Conservation (phyloP, 2,329 filamentous ascomycete species). For the Fusarium incarnatum region DNA sequence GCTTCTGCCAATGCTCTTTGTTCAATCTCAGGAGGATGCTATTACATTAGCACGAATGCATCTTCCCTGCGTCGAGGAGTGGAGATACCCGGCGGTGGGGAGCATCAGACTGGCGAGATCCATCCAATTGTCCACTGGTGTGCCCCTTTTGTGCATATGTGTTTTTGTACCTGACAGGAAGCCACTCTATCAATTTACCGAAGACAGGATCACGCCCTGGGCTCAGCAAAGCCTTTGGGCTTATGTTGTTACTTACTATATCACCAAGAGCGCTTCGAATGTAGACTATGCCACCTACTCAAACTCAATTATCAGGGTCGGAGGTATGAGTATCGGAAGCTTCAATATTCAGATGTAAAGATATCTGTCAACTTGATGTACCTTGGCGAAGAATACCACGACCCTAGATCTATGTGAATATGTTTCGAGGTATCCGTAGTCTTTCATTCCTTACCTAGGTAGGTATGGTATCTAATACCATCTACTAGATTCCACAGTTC, state of each 20-base stretch:
- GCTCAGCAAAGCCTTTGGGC: background rate
- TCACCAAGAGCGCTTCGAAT: background rate
- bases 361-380: background rate
- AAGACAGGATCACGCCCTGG: background rate
- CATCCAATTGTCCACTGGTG: conserved; percentile 12
- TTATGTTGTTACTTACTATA: background rate
- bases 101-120: conserved; percentile 7
- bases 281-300: background rate
- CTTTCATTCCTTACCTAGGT: background rate
- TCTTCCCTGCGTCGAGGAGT: conserved; percentile 40
- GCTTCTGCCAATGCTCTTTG: conserved; percentile 9
- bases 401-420: background rate
- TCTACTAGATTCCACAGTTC: background rate
- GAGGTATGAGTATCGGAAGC: background rate
- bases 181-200: conserved; percentile 4
- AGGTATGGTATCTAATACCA: too few relatives aligned
- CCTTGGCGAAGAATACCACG: background rate
- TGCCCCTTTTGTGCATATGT: conserved; percentile 30
- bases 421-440: background rate
- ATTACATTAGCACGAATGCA: conserved; percentile 11
- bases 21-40: conserved; percentile 5
- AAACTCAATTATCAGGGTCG: background rate
- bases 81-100: conserved; percentile 25
- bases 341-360: background rate
- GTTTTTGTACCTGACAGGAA: conserved; percentile 19